phyloP scores from a whole-genome alignment of 768 basidiomycete species.

The Dioszegia aurantiaca region DNA sequence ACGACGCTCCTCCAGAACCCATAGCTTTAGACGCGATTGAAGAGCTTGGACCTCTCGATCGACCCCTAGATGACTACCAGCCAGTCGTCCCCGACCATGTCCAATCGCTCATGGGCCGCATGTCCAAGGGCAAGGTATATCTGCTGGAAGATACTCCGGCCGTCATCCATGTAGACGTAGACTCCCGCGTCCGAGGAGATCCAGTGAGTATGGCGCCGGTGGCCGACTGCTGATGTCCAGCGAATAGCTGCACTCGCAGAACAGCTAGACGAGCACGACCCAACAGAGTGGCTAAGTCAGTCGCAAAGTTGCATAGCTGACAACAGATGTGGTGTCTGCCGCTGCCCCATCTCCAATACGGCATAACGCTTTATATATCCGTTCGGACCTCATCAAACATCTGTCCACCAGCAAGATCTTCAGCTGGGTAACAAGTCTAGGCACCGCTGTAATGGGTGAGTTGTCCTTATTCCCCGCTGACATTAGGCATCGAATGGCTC shows the following conservation, averaged over 20 bases:
- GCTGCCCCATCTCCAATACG: slow-evolving; percentile 32
- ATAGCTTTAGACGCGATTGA: slow-evolving; percentile 6
- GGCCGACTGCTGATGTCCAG: slow-evolving; percentile 15
- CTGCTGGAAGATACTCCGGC: slow-evolving; percentile 42
- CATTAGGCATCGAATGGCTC: slow-evolving; percentile 51
- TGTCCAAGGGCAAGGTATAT: slow-evolving; percentile 44
- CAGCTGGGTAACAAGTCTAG: slow-evolving; percentile 37
- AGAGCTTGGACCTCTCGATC: slow-evolving; percentile 26
- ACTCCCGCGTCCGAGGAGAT: slow-evolving; percentile 31
- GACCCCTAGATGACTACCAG: slow-evolving; percentile 36
- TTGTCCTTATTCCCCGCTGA: neutral
- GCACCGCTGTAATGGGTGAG: slow-evolving; percentile 41
- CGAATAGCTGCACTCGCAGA: slow-evolving; percentile 40
- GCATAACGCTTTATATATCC: slow-evolving; percentile 32
- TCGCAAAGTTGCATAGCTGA: slow-evolving; percentile 1
- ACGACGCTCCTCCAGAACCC: neutral
- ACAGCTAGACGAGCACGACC: slow-evolving; percentile 38
- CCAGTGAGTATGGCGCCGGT: slow-evolving; percentile 25
- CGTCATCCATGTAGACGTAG: slow-evolving; percentile 32
- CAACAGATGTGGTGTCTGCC: slow-evolving; percentile 24
- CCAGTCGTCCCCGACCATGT: slow-evolving; percentile 30
- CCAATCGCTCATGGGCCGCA: slow-evolving; percentile 36
- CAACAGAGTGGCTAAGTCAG: slow-evolving; percentile 42
- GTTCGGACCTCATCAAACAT: slow-evolving; percentile 43
- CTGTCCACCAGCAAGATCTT: slow-evolving; percentile 43